Conservation (phyloP, 345 rosid genomes). For the Lagerstroemia speciosa region DNA sequence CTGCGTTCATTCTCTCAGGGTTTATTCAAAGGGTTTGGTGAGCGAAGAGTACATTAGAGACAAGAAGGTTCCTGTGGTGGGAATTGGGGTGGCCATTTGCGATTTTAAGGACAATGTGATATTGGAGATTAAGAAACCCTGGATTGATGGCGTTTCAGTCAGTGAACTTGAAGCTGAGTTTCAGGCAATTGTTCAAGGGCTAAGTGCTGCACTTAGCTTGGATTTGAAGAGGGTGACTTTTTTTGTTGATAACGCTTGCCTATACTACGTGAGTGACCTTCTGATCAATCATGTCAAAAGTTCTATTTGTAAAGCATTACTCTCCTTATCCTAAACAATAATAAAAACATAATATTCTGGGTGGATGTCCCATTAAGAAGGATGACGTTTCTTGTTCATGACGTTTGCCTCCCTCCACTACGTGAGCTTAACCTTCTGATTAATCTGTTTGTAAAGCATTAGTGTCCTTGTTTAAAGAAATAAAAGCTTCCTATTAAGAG, state of each 20-base stretch:
- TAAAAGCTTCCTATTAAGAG: not conserved
- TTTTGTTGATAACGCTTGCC: conserved; percentile 24
- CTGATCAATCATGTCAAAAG: not conserved
- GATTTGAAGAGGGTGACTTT: conserved; percentile 40
- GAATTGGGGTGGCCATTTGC: conserved; percentile 26
- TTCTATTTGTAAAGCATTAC: not conserved
- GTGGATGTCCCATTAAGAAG: too few relatives aligned
- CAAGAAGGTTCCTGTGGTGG: conserved; percentile 15
- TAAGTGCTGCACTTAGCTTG: conserved; percentile 47
- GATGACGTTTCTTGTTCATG: conserved; percentile 27
- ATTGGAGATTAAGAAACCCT: conserved; percentile 19
- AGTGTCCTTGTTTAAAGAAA: not conserved
- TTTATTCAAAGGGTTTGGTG: conserved; percentile 26
- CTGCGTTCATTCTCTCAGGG: conserved; percentile 7
- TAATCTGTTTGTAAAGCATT: not conserved
- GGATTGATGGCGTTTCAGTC: conserved; percentile 22
- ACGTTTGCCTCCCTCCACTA: conserved; percentile 31
- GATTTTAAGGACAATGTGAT: conserved; percentile 24
- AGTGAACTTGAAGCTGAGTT: conserved; percentile 29
- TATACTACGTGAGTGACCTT: conserved; percentile 42
- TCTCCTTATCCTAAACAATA: too few relatives aligned
- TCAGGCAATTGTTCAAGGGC: conserved; percentile 53
- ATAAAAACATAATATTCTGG: too few relatives aligned
- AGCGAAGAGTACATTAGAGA: conserved; percentile 25
- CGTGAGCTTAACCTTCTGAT: conserved; percentile 30